phyloP scores from a whole-genome alignment of 2,329 filamentous ascomycete genomes.

The Cytospora chrysosperma region DNA sequence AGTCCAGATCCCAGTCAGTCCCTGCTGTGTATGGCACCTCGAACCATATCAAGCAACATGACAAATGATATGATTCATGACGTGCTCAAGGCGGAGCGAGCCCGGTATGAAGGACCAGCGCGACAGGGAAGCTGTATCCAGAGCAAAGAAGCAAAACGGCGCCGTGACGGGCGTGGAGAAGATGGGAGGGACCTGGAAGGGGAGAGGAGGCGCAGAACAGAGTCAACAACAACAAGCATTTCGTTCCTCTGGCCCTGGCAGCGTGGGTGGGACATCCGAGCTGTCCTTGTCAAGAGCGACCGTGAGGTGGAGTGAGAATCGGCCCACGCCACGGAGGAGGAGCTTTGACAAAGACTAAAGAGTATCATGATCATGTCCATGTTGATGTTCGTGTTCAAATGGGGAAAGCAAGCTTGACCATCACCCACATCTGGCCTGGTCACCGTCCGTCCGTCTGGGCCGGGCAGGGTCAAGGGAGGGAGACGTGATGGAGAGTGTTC shows the following conservation, averaged over 20 bases:
- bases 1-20: no score
- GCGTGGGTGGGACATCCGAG: background rate
- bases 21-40: no score
- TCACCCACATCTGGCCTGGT: background rate
- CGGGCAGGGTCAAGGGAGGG: conserved; percentile 4
- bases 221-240: background rate
- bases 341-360: conserved; percentile 10
- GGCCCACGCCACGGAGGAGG: background rate
- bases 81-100: conserved; percentile 7
- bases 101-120: conserved; percentile 9
- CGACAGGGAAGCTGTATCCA: conserved; percentile 6
- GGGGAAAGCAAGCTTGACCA: background rate
- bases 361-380: no score
- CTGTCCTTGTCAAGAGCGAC: background rate
- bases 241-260: no score
- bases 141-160: background rate
- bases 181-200: background rate
- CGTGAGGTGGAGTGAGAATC: conserved; percentile 2
- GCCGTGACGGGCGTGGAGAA: conserved; percentile 10
- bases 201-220: background rate
- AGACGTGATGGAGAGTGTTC: background rate
- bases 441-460: background rate
- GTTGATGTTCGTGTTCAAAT: conserved; percentile 7
- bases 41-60: no score
- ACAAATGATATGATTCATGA: no score